Conservation (phyloP, 305 asterid species). For the Fraxinus sp. region DNA sequence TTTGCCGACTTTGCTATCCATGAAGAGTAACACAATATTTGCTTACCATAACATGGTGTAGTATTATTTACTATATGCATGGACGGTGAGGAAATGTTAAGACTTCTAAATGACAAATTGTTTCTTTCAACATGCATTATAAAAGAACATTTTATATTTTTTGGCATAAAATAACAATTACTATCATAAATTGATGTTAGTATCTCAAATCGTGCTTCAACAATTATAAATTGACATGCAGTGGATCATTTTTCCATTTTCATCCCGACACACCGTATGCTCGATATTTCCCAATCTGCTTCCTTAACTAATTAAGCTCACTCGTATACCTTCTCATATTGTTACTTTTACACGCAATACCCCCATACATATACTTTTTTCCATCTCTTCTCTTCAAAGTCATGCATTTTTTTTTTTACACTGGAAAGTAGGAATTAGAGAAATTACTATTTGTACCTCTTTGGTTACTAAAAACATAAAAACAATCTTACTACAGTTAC, state of each 20-base stretch:
- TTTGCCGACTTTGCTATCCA: neutral
- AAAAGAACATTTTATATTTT: neutral
- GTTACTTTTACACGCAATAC: neutral
- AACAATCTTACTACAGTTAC: constrained; percentile 31
- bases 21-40: neutral
- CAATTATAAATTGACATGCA: neutral
- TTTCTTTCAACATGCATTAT: neutral
- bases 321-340: neutral
- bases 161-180: neutral
- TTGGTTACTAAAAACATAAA: neutral
- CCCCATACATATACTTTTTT: neutral
- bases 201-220: neutral
- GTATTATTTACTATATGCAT: neutral
- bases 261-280: constrained; percentile 72
- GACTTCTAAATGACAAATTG: neutral
- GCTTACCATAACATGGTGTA: neutral
- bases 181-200: neutral
- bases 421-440: neutral
- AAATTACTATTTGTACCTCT: neutral
- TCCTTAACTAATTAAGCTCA: constrained; percentile 9
- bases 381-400: neutral
- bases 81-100: neutral
- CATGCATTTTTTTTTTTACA: neutral
- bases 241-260: constrained; percentile 8
- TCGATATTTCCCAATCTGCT: constrained; percentile 73